Percentiles rank a stretch among this genome's conserved stretches.
These are phyloP conservation scores for Hypoxylon fragiforme DNA, from an alignment of 495 filamentous ascomycete genomes.

Conservation along the genomic window DNA sequence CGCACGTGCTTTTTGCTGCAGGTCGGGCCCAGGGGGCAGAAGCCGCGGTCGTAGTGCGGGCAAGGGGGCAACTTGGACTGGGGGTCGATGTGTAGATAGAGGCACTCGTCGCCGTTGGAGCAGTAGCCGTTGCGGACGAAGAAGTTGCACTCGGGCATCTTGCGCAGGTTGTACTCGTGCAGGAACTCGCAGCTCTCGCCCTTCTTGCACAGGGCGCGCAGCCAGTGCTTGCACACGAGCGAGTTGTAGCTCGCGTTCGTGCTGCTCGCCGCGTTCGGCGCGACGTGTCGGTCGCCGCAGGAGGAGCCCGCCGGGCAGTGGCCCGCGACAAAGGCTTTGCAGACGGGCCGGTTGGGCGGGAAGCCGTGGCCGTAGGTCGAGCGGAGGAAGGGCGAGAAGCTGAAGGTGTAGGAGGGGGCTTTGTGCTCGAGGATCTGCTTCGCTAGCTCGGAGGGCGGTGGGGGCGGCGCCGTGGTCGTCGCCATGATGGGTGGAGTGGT, in stretches of 20 bases:
- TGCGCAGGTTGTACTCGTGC: slow-evolving; percentile 96
- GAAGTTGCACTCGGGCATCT: slow-evolving; percentile 96
- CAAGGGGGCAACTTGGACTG: slow-evolving; percentile 78
- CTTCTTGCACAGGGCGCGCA: slow-evolving; percentile 96
- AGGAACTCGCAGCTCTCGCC: slow-evolving; percentile 93
- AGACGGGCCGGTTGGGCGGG: slow-evolving; percentile 69
- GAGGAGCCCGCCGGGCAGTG: slow-evolving; percentile 76
- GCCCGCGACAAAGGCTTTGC: slow-evolving; percentile 72
- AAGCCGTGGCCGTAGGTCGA: slow-evolving; percentile 78
- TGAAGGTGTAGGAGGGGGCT: slow-evolving; percentile 65
- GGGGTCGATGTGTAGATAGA: slow-evolving; percentile 93
- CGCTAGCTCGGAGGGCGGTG: slow-evolving; percentile 41
- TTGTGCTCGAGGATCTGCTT: slow-evolving; percentile 55
- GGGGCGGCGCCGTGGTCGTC: slow-evolving; percentile 15
- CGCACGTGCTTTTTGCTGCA: slow-evolving; percentile 86
- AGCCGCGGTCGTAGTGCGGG: slow-evolving; percentile 93
- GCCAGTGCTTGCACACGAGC: slow-evolving; percentile 98
- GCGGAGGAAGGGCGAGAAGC: slow-evolving; percentile 75
- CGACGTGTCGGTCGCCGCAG: slow-evolving; percentile 65
- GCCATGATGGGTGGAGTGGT: slow-evolving; percentile 8
- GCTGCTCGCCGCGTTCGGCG: slow-evolving; percentile 27
- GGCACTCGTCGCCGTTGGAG: slow-evolving; percentile 92
- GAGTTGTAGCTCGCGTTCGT: slow-evolving; percentile 56
- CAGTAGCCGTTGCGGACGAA: slow-evolving; percentile 89
- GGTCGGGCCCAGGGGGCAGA: slow-evolving; percentile 83